These are phyloP conservation scores for Leersia perrieri DNA, from an alignment of 176 grass and related monocot species.

Conservation along the genomic window DNA sequence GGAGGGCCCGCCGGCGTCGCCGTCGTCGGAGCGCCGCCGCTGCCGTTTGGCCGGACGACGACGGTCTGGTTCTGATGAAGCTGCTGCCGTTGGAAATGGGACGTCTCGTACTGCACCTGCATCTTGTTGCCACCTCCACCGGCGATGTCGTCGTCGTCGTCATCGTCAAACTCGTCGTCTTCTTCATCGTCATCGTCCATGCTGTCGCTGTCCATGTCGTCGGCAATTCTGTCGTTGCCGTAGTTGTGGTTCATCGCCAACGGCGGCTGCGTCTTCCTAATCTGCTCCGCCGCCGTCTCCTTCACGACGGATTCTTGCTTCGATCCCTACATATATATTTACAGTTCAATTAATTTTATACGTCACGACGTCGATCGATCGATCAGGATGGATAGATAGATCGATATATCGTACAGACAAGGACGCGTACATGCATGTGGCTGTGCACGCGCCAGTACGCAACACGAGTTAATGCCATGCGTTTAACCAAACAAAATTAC, in stretches of 20 bases:
- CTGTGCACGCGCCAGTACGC: neutral
- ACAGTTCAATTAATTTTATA: neutral
- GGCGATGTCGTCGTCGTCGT: slow-evolving; percentile 32
- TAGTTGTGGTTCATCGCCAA: slow-evolving; percentile 43
- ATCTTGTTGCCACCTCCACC: slow-evolving; percentile 7
- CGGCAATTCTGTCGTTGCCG: slow-evolving; percentile 34
- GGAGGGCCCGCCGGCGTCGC: neutral
- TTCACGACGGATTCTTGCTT: slow-evolving; percentile 53
- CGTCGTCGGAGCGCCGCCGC: slow-evolving; percentile 4
- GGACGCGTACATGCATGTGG: neutral
- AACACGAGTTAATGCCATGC: neutral
- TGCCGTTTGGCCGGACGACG: slow-evolving; percentile 34
- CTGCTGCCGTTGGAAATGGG: slow-evolving; percentile 69
- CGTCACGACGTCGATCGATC: neutral
- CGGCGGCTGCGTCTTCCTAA: slow-evolving; percentile 47
- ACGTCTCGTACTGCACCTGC: slow-evolving; percentile 59
- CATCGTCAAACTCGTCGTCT: slow-evolving; percentile 60
- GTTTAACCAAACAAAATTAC: slow-evolving; percentile 41
- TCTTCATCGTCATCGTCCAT: slow-evolving; percentile 56
- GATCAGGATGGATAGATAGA: neutral
- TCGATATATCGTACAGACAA: neutral
- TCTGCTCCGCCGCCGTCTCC: slow-evolving; percentile 33
- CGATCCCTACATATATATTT: neutral
- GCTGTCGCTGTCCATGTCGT: slow-evolving; percentile 55
- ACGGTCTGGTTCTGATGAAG: slow-evolving; percentile 27